Evolutionary conservation across 2,329 filamentous ascomycete species (phyloP).

Genomic region (Fusarium sp.): DNA sequence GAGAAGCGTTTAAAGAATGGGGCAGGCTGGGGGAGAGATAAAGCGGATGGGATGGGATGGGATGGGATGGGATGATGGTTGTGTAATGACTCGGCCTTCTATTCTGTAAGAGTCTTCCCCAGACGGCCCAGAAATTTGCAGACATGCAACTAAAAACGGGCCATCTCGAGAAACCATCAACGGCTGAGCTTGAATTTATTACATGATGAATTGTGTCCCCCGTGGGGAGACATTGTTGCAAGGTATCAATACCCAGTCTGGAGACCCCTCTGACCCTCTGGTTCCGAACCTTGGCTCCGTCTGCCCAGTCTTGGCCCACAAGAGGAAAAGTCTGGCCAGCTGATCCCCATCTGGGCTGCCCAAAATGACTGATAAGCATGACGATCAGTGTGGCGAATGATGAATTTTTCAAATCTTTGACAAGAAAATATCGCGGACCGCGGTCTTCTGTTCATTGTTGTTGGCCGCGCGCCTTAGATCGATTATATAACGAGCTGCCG

Average conservation of each 20-base stretch:
- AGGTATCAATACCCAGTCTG: conserved; percentile 11
- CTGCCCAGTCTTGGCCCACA: conserved; percentile 12
- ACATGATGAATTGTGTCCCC: background rate
- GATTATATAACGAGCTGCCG: conserved; percentile 22
- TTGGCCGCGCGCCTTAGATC: conserved; percentile 6
- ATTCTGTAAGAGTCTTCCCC: conserved; percentile 7
- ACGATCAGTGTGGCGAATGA: conserved; percentile 24
- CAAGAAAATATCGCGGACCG: background rate
- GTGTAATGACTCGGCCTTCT: conserved; percentile 2
- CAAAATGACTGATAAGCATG: conserved; percentile 2
- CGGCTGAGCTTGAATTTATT: conserved; percentile 11
- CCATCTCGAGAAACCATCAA: conserved; percentile 8
- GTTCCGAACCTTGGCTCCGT: background rate
- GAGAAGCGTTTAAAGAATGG: too few relatives aligned
- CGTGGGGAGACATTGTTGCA: conserved; percentile 17
- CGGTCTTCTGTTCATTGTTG: conserved; percentile 9
- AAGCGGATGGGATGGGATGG: background rate
- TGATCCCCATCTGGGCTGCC: conserved; percentile 8
- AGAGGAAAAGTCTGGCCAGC: background rate
- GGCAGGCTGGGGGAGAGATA: background rate
- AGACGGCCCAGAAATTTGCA: conserved; percentile 6
- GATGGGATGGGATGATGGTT: background rate
- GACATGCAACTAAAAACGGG: conserved; percentile 5
- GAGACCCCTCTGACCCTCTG: conserved; percentile 3
- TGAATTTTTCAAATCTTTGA: background rate